These are phyloP conservation scores for Moricandia moricandioides DNA, from an alignment of 345 rosid genomes.

Conservation along the genomic window DNA sequence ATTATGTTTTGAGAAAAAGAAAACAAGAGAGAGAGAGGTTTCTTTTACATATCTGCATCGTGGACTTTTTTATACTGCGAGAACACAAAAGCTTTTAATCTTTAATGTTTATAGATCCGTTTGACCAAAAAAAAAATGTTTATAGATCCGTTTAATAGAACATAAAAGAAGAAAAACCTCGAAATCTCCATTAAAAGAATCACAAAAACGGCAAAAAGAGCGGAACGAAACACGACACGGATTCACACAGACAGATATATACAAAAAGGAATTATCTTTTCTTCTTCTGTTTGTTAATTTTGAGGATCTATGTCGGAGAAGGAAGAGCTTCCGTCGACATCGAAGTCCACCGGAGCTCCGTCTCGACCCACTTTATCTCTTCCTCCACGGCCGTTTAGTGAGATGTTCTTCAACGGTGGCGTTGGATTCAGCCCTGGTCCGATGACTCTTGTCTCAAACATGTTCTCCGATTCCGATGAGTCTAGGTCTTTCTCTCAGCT, in stretches of 20 bases:
- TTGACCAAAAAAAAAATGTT: no score
- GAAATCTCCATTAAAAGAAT: constrained; percentile 13
- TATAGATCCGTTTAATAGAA: constrained; percentile 20
- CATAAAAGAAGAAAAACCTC: background rate
- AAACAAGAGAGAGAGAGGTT: no score
- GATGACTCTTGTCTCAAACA: constrained; percentile 76
- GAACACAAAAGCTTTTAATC: background rate
- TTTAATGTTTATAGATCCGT: constrained; percentile 24
- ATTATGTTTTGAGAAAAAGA: no score
- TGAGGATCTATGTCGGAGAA: constrained; percentile 46
- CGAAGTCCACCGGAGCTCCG: constrained; percentile 39
- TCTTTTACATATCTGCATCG: constrained; percentile 16
- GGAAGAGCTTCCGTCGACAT: constrained; percentile 37
- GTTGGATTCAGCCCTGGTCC: constrained; percentile 86
- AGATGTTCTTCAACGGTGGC: constrained; percentile 42
- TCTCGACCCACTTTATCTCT: constrained; percentile 55
- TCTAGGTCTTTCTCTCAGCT: constrained; percentile 79
- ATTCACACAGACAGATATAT: constrained; percentile 30
- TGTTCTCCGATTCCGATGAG: constrained; percentile 75
- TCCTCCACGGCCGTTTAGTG: constrained; percentile 57
- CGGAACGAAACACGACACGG: constrained; percentile 36
- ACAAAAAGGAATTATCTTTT: constrained; percentile 25
- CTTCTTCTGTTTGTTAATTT: constrained; percentile 1
- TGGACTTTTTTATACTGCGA: constrained; percentile 27
- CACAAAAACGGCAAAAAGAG: constrained; percentile 23